A percentile compares a stretch with the other conserved stretches of the same genome.
Conservation (phyloP, 2,329 filamentous ascomycete species). For the Sclerotinia subarctica region DNA sequence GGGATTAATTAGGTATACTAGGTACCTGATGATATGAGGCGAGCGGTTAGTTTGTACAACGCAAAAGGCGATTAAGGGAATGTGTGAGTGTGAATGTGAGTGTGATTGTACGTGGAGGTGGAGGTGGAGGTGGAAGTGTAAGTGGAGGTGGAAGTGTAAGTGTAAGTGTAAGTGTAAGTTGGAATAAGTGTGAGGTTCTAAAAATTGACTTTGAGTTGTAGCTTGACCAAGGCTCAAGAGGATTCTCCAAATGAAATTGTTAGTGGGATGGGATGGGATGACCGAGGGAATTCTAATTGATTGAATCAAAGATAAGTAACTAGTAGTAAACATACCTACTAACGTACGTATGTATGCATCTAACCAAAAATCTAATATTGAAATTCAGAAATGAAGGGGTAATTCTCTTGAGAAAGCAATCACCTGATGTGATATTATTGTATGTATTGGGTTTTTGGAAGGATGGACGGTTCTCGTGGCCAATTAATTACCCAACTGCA, state of each 20-base stretch:
- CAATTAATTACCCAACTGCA: neutral
- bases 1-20: neutral
- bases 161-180: no score
- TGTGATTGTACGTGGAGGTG: no score
- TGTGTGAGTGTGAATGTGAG: neutral
- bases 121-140: no score
- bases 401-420: neutral
- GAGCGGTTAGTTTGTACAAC: slow-evolving; percentile 1
- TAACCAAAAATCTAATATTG: no score
- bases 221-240: neutral
- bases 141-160: no score
- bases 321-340: neutral
- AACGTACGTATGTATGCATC: neutral
- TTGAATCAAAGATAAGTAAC: neutral
- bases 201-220: neutral
- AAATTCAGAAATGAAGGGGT: neutral
- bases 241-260: neutral
- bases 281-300: neutral
- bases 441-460: neutral
- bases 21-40: neutral
- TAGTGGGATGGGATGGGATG: neutral
- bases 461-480: neutral
- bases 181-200: no score
- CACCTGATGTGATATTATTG: neutral
- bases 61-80: neutral